Conservation (phyloP, 164 flowering plant species). For the Piper betle region DNA sequence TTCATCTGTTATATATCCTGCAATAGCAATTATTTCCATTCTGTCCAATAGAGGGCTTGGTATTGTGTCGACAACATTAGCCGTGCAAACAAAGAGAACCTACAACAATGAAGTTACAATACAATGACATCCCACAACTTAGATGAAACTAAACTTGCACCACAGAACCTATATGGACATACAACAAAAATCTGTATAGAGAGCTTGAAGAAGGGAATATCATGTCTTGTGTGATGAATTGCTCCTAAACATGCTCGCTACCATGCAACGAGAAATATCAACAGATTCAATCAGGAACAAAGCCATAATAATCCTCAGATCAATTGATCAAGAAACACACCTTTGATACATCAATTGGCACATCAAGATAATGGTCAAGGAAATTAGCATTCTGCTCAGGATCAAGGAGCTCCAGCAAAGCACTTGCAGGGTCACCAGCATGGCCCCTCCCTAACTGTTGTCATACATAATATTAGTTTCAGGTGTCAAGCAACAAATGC, state of each 20-base stretch:
- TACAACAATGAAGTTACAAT: conserved; percentile 2
- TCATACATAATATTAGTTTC: background rate
- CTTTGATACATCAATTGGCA: conserved; percentile 92
- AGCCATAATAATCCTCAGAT: background rate
- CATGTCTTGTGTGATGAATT: too few relatives aligned
- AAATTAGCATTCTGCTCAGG: conserved; percentile 98
- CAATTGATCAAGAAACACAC: conserved; percentile 18
- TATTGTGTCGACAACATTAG: conserved; percentile 81
- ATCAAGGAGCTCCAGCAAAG: conserved; percentile 95
- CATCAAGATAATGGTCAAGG: conserved; percentile 96
- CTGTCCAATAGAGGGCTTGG: conserved; percentile 91
- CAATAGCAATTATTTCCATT: conserved; percentile 90
- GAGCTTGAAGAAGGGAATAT: too few relatives aligned
- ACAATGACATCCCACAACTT: background rate
- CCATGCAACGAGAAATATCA: too few relatives aligned
- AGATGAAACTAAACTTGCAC: background rate
- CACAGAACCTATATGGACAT: background rate
- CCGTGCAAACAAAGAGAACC: conserved; percentile 99
- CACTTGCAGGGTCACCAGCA: conserved; percentile 99
- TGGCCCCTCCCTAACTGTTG: conserved; percentile 93
- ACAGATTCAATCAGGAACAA: background rate
- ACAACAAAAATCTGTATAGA: too few relatives aligned
- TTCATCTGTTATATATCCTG: conserved; percentile 96
- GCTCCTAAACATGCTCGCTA: too few relatives aligned
- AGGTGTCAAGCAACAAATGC: background rate